These are phyloP conservation scores for Eucalyptus pumila DNA, from an alignment of 345 rosid genomes.

Conservation along the genomic window DNA sequence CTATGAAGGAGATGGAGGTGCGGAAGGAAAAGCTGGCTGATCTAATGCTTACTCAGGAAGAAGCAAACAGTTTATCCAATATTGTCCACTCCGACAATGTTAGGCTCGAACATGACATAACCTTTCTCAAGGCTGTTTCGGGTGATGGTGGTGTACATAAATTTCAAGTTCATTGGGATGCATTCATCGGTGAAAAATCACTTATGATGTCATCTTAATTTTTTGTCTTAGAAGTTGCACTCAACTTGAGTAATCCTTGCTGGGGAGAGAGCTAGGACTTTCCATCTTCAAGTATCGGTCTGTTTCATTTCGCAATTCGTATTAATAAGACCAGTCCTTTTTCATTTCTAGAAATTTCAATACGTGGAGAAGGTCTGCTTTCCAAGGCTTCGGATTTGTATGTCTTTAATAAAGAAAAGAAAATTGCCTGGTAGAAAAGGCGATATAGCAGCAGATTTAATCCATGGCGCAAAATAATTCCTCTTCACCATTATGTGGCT, in stretches of 20 bases:
- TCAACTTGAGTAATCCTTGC: conserved; percentile 91
- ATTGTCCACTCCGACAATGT: conserved; percentile 84
- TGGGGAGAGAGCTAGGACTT: conserved; percentile 86
- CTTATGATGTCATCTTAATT: neutral
- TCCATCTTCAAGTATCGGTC: conserved; percentile 62
- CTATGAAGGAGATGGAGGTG: conserved; percentile 4
- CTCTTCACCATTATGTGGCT: neutral
- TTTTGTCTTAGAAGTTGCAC: conserved; percentile 50
- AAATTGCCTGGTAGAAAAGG: neutral
- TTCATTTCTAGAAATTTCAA: neutral
- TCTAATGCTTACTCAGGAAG: conserved; percentile 70
- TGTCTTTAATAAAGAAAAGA: neutral
- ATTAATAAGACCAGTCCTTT: neutral
- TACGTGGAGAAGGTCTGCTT: neutral
- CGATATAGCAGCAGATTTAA: too few species aligned
- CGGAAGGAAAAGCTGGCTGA: conserved; percentile 70
- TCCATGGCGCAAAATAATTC: neutral
- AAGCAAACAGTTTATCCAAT: conserved; percentile 75
- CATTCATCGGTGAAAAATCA: neutral
- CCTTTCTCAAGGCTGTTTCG: conserved; percentile 89
- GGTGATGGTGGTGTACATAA: conserved; percentile 55
- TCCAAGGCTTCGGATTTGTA: neutral
- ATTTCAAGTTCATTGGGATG: neutral
- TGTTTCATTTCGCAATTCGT: neutral
- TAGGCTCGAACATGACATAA: conserved; percentile 94